phyloP scores from a whole-genome alignment of 148 eudicot species.

The Cornus florida region DNA sequence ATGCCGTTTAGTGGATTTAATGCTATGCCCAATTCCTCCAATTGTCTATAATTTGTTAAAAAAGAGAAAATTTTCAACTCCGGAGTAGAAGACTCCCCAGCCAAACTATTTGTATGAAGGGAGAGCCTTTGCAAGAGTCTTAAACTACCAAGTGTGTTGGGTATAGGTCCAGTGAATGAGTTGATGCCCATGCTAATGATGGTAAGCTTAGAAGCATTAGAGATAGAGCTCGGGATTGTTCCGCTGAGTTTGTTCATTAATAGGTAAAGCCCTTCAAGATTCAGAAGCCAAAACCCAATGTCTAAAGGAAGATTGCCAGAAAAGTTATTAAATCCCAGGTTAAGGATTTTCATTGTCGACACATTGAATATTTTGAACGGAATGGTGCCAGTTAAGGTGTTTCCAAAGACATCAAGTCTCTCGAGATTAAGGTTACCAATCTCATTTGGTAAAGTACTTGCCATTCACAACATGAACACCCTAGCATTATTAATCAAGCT shows the following conservation, averaged over 20 bases:
- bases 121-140: background rate
- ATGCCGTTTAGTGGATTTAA: constrained; percentile 19
- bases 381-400: constrained; percentile 11
- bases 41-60: constrained; percentile 18
- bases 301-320: constrained; percentile 7
- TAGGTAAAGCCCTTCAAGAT: constrained; percentile 4
- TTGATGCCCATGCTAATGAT: background rate
- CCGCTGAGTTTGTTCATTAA: constrained; percentile 11
- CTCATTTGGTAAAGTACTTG: constrained; percentile 20
- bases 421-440: constrained; percentile 14
- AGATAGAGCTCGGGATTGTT: constrained; percentile 21
- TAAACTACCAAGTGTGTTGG: constrained; percentile 16
- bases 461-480: too few relatives aligned
- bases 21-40: background rate
- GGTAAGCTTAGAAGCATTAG: constrained; percentile 23
- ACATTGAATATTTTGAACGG: constrained; percentile 21
- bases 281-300: constrained; percentile 14
- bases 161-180: constrained; percentile 21
- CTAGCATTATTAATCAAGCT: too few relatives aligned
- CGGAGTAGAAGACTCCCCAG: constrained; percentile 13
- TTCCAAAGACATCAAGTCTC: background rate
- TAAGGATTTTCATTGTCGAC: constrained; percentile 1
- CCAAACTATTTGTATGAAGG: constrained; percentile 17
- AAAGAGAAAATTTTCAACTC: constrained; percentile 26
- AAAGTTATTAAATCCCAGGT: background rate